These are phyloP conservation scores for Acacia confusa DNA, from an alignment of 306 rosid genomes.

Conservation along the genomic window DNA sequence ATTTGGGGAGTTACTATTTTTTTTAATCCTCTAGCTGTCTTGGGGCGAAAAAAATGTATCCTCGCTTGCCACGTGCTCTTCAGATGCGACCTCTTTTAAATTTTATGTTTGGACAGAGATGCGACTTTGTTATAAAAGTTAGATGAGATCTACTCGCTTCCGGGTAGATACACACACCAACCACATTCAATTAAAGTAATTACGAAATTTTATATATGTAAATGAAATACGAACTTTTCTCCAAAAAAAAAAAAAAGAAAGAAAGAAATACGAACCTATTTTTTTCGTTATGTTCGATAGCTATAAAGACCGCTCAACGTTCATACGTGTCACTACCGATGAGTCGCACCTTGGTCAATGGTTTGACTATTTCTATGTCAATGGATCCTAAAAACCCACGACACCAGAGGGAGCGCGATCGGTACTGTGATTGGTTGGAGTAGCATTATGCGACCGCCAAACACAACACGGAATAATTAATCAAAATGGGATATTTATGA, in stretches of 20 bases:
- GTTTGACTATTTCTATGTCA: background rate
- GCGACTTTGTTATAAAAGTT: background rate
- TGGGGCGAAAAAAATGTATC: background rate
- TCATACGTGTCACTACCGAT: conserved; percentile 1
- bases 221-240: background rate
- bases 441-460: background rate
- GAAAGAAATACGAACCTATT: background rate
- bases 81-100: background rate
- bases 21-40: background rate
- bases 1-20: too few relatives aligned
- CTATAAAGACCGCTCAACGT: background rate
- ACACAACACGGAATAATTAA: background rate
- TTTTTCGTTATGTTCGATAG: background rate
- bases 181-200: background rate
- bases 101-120: too few relatives aligned
- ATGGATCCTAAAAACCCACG: background rate
- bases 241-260: too few relatives aligned
- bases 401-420: background rate
- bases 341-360: background rate
- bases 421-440: background rate
- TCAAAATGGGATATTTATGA: background rate
- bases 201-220: background rate
- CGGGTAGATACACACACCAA: background rate
- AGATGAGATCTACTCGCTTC: background rate
- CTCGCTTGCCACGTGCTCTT: conserved; percentile 33